These are phyloP conservation scores for Ustilago esculenta DNA, from an alignment of 1,284 basidiomycete species.

Conservation along the genomic window DNA sequence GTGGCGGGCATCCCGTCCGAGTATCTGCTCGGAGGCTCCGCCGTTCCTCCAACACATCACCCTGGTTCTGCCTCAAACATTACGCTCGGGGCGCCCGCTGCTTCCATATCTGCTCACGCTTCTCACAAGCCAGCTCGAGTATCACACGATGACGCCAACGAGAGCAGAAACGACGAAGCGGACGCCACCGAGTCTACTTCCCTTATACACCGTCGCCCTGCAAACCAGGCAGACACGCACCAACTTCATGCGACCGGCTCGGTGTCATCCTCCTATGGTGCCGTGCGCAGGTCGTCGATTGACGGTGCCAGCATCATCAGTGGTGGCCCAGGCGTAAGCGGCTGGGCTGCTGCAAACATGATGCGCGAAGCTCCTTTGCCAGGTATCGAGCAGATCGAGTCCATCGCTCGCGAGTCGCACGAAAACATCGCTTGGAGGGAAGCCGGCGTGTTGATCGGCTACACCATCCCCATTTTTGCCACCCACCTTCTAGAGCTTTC, in stretches of 20 bases:
- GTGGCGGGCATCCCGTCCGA: slow-evolving; percentile 48
- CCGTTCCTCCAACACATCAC: slow-evolving; percentile 32
- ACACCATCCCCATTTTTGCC: slow-evolving; percentile 59
- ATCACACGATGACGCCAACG: background rate
- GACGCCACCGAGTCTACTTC: slow-evolving; percentile 31
- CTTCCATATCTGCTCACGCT: background rate
- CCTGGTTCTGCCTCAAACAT: slow-evolving; percentile 18
- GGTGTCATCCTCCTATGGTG: slow-evolving; percentile 19
- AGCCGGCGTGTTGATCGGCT: slow-evolving; percentile 46
- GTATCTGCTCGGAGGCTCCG: slow-evolving; percentile 44
- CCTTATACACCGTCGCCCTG: slow-evolving; percentile 15
- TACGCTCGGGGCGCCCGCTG: slow-evolving; percentile 18
- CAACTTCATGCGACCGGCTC: slow-evolving; percentile 5
- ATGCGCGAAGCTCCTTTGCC: slow-evolving; percentile 40
- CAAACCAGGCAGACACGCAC: background rate
- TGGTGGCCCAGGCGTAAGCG: slow-evolving; percentile 36
- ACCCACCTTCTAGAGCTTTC: slow-evolving; percentile 64
- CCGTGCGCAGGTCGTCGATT: slow-evolving; percentile 22
- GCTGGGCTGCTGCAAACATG: slow-evolving; percentile 44
- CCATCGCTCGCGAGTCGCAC: slow-evolving; percentile 39
- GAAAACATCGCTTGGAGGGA: slow-evolving; percentile 52
- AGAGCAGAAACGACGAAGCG: background rate
- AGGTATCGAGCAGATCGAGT: slow-evolving; percentile 48
- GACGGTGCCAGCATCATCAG: slow-evolving; percentile 29
- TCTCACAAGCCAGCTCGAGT: slow-evolving; percentile 3